Evolutionary conservation across 345 rosid species (phyloP).

Genomic region (Aquilaria yunnanensis): DNA sequence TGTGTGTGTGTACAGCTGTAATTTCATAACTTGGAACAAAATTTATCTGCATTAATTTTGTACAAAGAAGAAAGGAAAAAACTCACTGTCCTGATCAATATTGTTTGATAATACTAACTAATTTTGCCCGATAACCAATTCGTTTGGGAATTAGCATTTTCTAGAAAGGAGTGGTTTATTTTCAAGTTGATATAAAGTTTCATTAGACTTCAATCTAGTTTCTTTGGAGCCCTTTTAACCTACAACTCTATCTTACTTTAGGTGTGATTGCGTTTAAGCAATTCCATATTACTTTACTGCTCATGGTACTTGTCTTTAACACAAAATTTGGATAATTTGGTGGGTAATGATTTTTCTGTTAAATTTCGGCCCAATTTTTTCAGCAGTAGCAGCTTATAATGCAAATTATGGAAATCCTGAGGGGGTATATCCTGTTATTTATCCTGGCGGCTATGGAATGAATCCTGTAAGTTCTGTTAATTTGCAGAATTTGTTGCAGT

Average conservation of each 20-base stretch:
- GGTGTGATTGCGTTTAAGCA: not conserved
- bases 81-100: too few species aligned
- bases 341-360: not conserved
- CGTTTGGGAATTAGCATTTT: too few species aligned
- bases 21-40: too few species aligned
- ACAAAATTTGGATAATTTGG: constrained; percentile 3
- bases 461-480: constrained; percentile 67
- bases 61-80: too few species aligned
- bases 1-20: too few species aligned
- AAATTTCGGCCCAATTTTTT: constrained; percentile 5
- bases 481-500: not conserved
- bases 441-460: constrained; percentile 62
- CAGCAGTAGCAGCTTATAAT: constrained; percentile 52
- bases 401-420: constrained; percentile 60
- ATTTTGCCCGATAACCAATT: too few species aligned
- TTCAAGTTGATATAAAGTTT: too few species aligned
- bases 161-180: too few species aligned
- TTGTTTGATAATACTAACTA: too few species aligned
- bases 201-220: too few species aligned
- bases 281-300: not conserved
- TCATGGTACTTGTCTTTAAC: not conserved
- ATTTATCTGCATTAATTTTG: too few species aligned
- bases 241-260: not conserved
- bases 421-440: constrained; percentile 56
- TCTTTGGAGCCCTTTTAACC: too few species aligned